These are phyloP conservation scores for Microstroma glucosiphilum DNA, from an alignment of 1,284 basidiomycete species.

Conservation along the genomic window DNA sequence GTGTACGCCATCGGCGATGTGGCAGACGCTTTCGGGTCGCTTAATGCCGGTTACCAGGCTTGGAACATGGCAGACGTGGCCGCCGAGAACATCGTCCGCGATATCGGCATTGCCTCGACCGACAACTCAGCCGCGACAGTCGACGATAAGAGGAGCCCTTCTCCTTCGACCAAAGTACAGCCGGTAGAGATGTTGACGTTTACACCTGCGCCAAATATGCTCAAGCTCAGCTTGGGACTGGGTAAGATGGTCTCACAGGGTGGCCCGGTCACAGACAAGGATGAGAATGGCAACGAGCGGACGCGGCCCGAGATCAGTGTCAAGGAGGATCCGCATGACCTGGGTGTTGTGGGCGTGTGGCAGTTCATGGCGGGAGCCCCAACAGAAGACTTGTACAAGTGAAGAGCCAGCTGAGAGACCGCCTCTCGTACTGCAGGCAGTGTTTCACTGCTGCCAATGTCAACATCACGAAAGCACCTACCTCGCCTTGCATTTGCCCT, in stretches of 20 bases:
- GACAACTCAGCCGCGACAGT: not conserved
- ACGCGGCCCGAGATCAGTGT: slow-evolving; percentile 29
- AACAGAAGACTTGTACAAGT: slow-evolving; percentile 38
- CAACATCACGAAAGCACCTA: too few species aligned
- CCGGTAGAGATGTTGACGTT: slow-evolving; percentile 23
- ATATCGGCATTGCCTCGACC: slow-evolving; percentile 19
- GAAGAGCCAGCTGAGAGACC: not conserved
- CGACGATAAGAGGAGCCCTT: not conserved
- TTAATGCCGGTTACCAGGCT: slow-evolving; percentile 49
- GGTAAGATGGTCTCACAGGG: slow-evolving; percentile 45
- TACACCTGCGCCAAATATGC: slow-evolving; percentile 37
- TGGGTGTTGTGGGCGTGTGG: slow-evolving; percentile 45
- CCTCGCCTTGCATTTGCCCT: too few species aligned
- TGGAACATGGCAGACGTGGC: slow-evolving; percentile 50
- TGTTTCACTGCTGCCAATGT: too few species aligned
- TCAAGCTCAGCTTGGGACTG: slow-evolving; percentile 42
- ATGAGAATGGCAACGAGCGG: slow-evolving; percentile 19
- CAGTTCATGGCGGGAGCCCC: slow-evolving; percentile 40
- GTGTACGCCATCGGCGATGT: slow-evolving; percentile 49
- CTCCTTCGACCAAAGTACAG: not conserved
- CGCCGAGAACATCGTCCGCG: slow-evolving; percentile 42
- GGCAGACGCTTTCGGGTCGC: slow-evolving; percentile 47
- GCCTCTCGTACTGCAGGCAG: too few species aligned
- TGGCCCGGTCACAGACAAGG: slow-evolving; percentile 15
- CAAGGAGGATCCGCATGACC: slow-evolving; percentile 40